phyloP scores from a whole-genome alignment of 163 green algal genomes.

The Scenedesmus sp. region DNA sequence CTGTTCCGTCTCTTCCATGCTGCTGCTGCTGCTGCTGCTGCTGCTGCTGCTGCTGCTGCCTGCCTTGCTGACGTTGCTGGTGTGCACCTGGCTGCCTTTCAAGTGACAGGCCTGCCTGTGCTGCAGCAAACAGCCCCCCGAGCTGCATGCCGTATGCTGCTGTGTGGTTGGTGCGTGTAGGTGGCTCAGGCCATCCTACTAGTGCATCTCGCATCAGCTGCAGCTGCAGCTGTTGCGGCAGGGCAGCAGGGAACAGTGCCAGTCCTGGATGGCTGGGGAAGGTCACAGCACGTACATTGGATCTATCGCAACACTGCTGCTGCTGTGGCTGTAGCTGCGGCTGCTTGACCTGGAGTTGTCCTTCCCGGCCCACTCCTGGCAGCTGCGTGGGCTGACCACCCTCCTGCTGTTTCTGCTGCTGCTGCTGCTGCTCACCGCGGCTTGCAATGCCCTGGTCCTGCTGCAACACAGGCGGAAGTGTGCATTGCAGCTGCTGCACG shows the following conservation, averaged over 20 bases:
- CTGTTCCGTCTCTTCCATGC: too few species aligned
- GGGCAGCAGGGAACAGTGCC: conserved; percentile 65
- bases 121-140: conserved; percentile 22
- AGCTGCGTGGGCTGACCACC: background rate
- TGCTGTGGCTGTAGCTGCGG: conserved; percentile 5
- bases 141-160: background rate
- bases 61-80: background rate
- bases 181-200: conserved; percentile 34
- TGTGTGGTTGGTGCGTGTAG: conserved; percentile 48
- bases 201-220: conserved; percentile 60
- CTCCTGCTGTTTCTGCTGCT: conserved; percentile 5
- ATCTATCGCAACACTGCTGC: background rate
- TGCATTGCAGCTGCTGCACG: background rate
- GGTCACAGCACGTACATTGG: background rate
- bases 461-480: background rate
- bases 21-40: background rate
- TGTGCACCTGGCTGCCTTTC: background rate
- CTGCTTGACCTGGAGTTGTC: background rate
- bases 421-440: background rate
- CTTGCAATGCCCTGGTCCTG: background rate
- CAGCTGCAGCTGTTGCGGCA: conserved; percentile 61
- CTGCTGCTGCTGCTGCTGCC: conserved; percentile 32
- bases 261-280: conserved; percentile 64
- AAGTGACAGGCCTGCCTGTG: conserved; percentile 29
- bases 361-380: background rate